Evolutionary conservation across 495 filamentous ascomycete genomes (phyloP), one percentile per base, ranked within the genome.

Genomic region (Durotheca rogersii): DNA sequence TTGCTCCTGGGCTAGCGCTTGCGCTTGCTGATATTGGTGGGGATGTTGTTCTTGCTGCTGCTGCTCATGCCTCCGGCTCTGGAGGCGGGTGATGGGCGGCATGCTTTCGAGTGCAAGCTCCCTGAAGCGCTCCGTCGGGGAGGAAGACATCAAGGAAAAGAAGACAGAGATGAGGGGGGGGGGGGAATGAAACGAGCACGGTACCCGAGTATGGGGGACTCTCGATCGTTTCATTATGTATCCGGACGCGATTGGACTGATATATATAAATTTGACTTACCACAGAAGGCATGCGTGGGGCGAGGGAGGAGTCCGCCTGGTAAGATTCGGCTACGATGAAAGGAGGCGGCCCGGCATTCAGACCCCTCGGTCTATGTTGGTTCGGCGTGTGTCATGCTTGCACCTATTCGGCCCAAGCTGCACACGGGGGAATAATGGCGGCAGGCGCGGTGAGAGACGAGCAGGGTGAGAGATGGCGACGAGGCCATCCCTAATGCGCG

Each of bases 41-140:
- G n/a, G n/a, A n/a, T n/a, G n/a, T n/a, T n/a, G n/a, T n/a, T n/a
- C n/a, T n/a, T n/a, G n/a, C n/a, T n/a, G n/a, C n/a, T n/a, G n/a
- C n/a, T n/a, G n/a, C n/a, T n/a, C n/a, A n/a, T 53, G 60, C 55
- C 61, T 58, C 21, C 37, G 64, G 46, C 50, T 56, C 11, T 63
- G 56, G 31, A 61, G 36, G 15, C 54, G 59, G 15, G 61, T 56
- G 20, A 40, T 42, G 2, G 51, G 41, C 11, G 67, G 62, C 49
- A 66, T 67, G 56, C 56, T 56, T 47, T 63, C 70, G 11, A 75
- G 57, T 25, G 70, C 70, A 60, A 75, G 68, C 59, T 60, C 63
- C 42, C 62, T 70, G 56, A 75, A 52, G 44, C 62, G 46, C 38
- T 66, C 61, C 19, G 62, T 63, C 19, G 70, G 69, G 27, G 63